These are phyloP conservation scores for Hypoxylon lenormandii DNA, from an alignment of 495 filamentous ascomycete species.

Conservation along the genomic window DNA sequence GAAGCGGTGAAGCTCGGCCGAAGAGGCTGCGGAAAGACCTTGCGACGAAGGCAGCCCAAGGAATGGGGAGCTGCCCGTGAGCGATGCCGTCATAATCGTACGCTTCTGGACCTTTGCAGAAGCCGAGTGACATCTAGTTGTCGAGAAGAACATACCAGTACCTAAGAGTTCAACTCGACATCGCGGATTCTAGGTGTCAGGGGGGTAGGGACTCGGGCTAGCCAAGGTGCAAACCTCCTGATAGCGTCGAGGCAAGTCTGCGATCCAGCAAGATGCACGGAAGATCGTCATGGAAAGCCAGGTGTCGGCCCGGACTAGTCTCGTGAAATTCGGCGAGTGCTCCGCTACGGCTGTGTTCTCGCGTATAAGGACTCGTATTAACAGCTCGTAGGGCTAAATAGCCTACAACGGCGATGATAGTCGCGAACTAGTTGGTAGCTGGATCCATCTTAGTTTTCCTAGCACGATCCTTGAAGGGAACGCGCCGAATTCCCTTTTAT, in stretches of 20 bases:
- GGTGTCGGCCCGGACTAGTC: slow-evolving; percentile 19
- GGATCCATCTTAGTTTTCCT: not conserved
- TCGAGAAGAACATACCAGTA: slow-evolving; percentile 19
- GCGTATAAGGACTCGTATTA: slow-evolving; percentile 16
- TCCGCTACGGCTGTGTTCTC: slow-evolving; percentile 13
- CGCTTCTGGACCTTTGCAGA: slow-evolving; percentile 23
- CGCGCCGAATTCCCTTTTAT: slow-evolving; percentile 6
- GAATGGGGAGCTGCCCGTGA: slow-evolving; percentile 12
- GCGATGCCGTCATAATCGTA: slow-evolving; percentile 46
- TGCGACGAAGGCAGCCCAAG: slow-evolving; percentile 11
- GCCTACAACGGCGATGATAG: not conserved
- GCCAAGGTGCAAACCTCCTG: slow-evolving; percentile 22
- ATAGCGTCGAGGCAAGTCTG: slow-evolving; percentile 25
- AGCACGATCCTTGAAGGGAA: not conserved
- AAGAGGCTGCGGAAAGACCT: slow-evolving; percentile 13
- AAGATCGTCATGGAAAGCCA: slow-evolving; percentile 12
- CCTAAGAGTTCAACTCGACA: slow-evolving; percentile 15
- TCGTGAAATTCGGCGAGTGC: slow-evolving; percentile 14
- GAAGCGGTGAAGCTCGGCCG: slow-evolving; percentile 38
- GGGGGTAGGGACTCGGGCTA: slow-evolving; percentile 25
- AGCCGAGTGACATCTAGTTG: slow-evolving; percentile 25
- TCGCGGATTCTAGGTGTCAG: slow-evolving; percentile 22
- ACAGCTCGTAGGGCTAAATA: slow-evolving; percentile 19
- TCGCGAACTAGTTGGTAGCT: not conserved
- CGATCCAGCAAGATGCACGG: slow-evolving; percentile 11